phyloP scores from a whole-genome alignment of 129 eudicot genomes.

The Calendula officinalis region DNA sequence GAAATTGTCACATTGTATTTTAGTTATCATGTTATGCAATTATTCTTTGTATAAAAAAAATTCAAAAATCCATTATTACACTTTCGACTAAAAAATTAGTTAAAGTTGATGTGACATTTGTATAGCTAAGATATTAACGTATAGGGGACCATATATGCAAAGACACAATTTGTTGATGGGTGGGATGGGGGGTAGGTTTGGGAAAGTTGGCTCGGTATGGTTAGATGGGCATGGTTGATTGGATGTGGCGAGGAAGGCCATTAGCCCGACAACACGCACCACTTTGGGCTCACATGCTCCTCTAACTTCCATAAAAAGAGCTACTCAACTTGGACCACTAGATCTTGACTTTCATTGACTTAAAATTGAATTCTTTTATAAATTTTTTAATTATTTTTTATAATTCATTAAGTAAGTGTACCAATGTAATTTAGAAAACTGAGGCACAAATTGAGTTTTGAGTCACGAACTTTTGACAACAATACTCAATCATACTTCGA shows the following conservation, averaged over 20 bases:
- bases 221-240: constrained; percentile 23
- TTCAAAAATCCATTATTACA: too few relatives aligned
- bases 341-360: constrained; percentile 15
- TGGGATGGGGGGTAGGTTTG: constrained; percentile 26
- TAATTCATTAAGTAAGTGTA: too few relatives aligned
- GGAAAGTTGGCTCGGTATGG: constrained; percentile 34
- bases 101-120: constrained; percentile 13
- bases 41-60: too few relatives aligned
- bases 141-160: constrained; percentile 30
- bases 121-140: constrained; percentile 4
- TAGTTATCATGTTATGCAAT: too few relatives aligned
- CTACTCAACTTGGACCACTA: constrained; percentile 33
- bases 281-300: constrained; percentile 40
- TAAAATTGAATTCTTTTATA: neutral
- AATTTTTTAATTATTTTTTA: too few relatives aligned
- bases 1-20: too few relatives aligned
- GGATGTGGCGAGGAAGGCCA: constrained; percentile 19
- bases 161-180: constrained; percentile 31
- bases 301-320: constrained; percentile 24
- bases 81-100: neutral
- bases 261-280: constrained; percentile 39
- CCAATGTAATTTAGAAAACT: too few relatives aligned
- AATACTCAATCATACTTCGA: too few relatives aligned
- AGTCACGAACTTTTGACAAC: too few relatives aligned
- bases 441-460: too few relatives aligned